Conservation (phyloP, 2,329 filamentous ascomycete species). For the Alternaria ethzedia region DNA sequence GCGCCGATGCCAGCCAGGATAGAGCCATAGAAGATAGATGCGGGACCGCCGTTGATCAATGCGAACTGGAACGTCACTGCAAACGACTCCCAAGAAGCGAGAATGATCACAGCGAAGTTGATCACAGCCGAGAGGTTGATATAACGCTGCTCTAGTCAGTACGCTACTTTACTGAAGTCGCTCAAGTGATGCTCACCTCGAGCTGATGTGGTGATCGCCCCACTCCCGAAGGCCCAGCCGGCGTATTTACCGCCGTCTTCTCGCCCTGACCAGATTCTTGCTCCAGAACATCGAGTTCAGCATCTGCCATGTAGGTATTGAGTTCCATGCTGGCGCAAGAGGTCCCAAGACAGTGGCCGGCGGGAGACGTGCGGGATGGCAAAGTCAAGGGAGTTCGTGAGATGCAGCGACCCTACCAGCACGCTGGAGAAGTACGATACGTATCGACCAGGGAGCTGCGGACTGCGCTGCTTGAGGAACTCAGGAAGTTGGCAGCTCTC, state of each 20-base stretch:
- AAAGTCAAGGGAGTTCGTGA: neutral
- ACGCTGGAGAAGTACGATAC: neutral
- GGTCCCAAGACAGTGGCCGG: neutral
- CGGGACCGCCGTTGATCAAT: constrained; percentile 37
- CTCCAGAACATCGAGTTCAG: constrained; percentile 20
- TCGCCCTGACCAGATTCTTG: constrained; percentile 16
- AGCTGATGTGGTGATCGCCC: constrained; percentile 8
- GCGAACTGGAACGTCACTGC: constrained; percentile 36
- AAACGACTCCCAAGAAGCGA: constrained; percentile 35
- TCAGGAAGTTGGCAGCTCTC: neutral
- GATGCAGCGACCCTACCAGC: neutral
- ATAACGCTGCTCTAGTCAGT: constrained; percentile 23
- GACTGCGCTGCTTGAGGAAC: neutral
- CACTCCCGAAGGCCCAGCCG: neutral
- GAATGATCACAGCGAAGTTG: constrained; percentile 34
- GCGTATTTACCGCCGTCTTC: constrained; percentile 3
- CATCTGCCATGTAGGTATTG: constrained; percentile 15
- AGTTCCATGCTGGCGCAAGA: constrained; percentile 15
- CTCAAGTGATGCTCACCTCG: constrained; percentile 12
- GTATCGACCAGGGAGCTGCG: neutral
- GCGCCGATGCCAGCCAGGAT: constrained; percentile 34
- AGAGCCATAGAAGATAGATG: constrained; percentile 38
- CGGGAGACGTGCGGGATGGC: neutral
- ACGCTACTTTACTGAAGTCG: neutral
- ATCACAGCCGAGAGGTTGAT: constrained; percentile 33